Percentiles rank a stretch among this genome's conserved stretches.
Evolutionary conservation across 2,329 filamentous ascomycete genomes (phyloP).

Genomic region (Penicillium sp.): DNA sequence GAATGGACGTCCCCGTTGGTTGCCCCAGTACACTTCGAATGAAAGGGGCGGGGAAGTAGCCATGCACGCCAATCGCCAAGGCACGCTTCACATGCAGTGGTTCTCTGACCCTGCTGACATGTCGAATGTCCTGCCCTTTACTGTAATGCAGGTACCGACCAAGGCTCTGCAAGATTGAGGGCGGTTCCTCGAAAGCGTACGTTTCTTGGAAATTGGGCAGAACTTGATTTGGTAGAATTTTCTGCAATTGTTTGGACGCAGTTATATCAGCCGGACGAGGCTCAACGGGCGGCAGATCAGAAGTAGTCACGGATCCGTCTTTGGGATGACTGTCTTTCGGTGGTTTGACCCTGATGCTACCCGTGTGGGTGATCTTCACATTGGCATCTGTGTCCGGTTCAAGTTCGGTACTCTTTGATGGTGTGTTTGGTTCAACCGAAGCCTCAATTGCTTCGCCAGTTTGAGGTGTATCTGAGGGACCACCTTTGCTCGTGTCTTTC

Average conservation of each 20-base stretch:
- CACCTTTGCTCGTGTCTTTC: slow-evolving; percentile 33
- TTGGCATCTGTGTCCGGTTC: slow-evolving; percentile 24
- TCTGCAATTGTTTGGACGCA: slow-evolving; percentile 39
- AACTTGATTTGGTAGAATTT: slow-evolving; percentile 48
- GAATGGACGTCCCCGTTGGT: slow-evolving; percentile 90
- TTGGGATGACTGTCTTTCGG: slow-evolving; percentile 25
- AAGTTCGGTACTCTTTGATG: slow-evolving; percentile 17
- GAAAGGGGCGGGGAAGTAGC: slow-evolving; percentile 84
- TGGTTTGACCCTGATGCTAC: slow-evolving; percentile 32
- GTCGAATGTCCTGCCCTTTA: slow-evolving; percentile 63
- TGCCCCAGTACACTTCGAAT: slow-evolving; percentile 91
- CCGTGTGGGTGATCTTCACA: slow-evolving; percentile 30
- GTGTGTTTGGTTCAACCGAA: slow-evolving; percentile 20
- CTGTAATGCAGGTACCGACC: slow-evolving; percentile 46
- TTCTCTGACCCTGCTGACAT: slow-evolving; percentile 71
- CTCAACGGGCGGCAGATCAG: slow-evolving; percentile 26
- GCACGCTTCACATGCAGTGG: slow-evolving; percentile 77
- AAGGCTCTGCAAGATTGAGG: slow-evolving; percentile 65
- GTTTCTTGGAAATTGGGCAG: slow-evolving; percentile 51
- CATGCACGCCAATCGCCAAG: slow-evolving; percentile 90
- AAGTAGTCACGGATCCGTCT: slow-evolving; percentile 20
- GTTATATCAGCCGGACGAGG: slow-evolving; percentile 28
- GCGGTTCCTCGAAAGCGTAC: slow-evolving; percentile 47
- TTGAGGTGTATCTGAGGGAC: slow-evolving; percentile 24
- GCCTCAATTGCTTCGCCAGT: slow-evolving; percentile 29